phyloP scores from a whole-genome alignment of 2,329 filamentous ascomycete genomes.

The Spiromastix sp. region DNA sequence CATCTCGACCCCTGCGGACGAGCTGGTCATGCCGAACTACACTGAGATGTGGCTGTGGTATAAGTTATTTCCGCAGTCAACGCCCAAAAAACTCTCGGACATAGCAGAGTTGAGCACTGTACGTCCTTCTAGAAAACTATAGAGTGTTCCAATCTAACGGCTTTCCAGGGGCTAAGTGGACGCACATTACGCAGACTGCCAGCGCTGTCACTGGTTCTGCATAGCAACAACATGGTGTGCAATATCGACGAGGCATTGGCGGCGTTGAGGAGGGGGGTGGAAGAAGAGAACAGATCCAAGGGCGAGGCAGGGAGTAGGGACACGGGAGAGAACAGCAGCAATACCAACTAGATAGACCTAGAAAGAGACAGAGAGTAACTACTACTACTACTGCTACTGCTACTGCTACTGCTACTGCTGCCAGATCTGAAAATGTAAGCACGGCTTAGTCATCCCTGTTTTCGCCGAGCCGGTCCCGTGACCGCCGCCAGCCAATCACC shows the following conservation, averaged over 20 bases:
- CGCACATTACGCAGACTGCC: conserved; percentile 33
- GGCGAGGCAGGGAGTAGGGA: conserved; percentile 7
- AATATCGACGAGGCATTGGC: conserved; percentile 27
- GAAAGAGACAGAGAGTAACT: background rate
- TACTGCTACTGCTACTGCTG: background rate
- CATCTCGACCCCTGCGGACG: conserved; percentile 15
- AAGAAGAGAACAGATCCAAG: conserved; percentile 21
- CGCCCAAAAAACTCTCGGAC: conserved; percentile 20
- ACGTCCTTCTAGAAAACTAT: too few species aligned
- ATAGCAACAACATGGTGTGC: conserved; percentile 25
- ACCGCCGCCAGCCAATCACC: conserved; percentile 11
- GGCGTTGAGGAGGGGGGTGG: conserved; percentile 26
- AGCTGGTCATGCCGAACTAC: conserved; percentile 16
- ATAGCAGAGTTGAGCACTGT: conserved; percentile 20
- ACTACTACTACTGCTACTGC: background rate
- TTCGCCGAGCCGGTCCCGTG: conserved; percentile 7
- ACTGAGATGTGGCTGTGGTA: conserved; percentile 22
- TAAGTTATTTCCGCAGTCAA: conserved; percentile 17
- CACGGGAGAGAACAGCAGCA: too few species aligned
- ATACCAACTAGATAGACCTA: background rate
- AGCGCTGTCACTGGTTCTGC: conserved; percentile 30
- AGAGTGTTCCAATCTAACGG: conserved; percentile 8
- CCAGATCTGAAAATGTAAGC: background rate
- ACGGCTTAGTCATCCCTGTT: conserved; percentile 2
- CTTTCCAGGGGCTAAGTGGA: conserved; percentile 28